Evolutionary conservation across 2,329 filamentous ascomycete species (phyloP).

Genomic region (Penicillium brevicompactum): DNA sequence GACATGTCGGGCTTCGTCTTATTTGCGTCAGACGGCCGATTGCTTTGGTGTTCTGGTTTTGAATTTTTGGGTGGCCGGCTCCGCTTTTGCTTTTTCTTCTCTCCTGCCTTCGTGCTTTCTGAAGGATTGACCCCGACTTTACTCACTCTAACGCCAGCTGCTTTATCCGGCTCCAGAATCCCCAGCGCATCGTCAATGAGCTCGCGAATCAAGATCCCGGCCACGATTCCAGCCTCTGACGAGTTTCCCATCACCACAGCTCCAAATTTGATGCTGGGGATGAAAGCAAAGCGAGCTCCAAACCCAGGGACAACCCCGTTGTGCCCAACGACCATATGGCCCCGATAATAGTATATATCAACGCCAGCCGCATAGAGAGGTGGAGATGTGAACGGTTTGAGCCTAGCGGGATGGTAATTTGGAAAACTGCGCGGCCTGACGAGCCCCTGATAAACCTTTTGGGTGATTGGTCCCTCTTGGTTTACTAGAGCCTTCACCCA

Average conservation of each 20-base stretch:
- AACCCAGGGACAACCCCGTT: constrained; percentile 33
- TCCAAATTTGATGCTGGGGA: constrained; percentile 31
- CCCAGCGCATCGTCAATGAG: constrained; percentile 27
- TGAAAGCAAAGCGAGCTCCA: constrained; percentile 27
- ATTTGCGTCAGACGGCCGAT: not conserved
- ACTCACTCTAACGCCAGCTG: not conserved
- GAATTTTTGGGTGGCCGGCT: not conserved
- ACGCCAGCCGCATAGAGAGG: constrained; percentile 27
- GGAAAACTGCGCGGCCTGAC: constrained; percentile 26
- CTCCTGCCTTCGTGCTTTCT: not conserved
- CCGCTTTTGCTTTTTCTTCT: not conserved
- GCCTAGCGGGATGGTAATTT: constrained; percentile 16
- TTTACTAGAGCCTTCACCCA: constrained; percentile 34
- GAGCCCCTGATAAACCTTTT: constrained; percentile 26
- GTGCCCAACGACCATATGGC: constrained; percentile 31
- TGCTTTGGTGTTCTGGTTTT: not conserved
- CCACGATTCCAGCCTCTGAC: constrained; percentile 14
- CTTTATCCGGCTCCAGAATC: constrained; percentile 8
- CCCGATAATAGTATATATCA: constrained; percentile 31
- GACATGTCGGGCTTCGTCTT: not conserved
- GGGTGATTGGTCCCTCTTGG: constrained; percentile 26
- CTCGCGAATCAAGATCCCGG: constrained; percentile 20
- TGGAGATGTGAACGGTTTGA: constrained; percentile 25
- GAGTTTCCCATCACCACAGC: constrained; percentile 33
- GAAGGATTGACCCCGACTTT: constrained; percentile 2